Evolutionary conservation across 345 rosid genomes (phyloP), one percentile per base, ranked within the genome.

Genomic region (Pugionium cornutum): DNA sequence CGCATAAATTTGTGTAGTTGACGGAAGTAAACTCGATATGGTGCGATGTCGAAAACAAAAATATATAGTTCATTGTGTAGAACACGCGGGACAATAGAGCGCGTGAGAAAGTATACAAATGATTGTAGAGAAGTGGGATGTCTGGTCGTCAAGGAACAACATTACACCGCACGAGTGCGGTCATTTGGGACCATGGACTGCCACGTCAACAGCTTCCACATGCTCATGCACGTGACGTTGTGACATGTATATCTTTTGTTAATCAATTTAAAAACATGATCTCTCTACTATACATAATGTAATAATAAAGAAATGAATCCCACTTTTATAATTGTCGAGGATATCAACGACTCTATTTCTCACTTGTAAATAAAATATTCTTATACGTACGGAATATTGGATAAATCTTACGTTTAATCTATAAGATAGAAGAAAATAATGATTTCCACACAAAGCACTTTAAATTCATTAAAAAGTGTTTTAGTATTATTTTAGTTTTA

Each of bases 81-180:
- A 0, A 7, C 60, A 74, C 68, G 71, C 35, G 45, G 18, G 30
- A 5, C 1, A 29, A 9, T 46, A 57, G 7, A 34, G 74, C 69
- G 78, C 66, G 78, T 57, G 75, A 7, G 41, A 33, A 9, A 33
- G 42, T 11, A 58, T 63, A 29, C 66, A 68, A 74, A 65, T 75
- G 70, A 75, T 75, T 68, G 78, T 68, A 28, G 61, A 75, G 66
- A 69, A 27, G 70, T 68, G 69, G 62, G 66, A 67, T 67, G 70
- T 67, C 66, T 62, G 56, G 66, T 52, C 45, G 61, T 44, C 31
- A 56, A 68, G 78, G 66, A 57, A 75, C 78, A 67, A 68, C 32
- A 43, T 42, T 54, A 69, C 74, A 75, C 77, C 78, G 75, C 78
- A 68, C 78, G 78, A 68, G 66, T 57, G 70, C 68, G 70, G 69